Base-by-base conservation (phyloP, 2,329 filamentous ascomycete species). In the Alternaria sp. region DNA sequence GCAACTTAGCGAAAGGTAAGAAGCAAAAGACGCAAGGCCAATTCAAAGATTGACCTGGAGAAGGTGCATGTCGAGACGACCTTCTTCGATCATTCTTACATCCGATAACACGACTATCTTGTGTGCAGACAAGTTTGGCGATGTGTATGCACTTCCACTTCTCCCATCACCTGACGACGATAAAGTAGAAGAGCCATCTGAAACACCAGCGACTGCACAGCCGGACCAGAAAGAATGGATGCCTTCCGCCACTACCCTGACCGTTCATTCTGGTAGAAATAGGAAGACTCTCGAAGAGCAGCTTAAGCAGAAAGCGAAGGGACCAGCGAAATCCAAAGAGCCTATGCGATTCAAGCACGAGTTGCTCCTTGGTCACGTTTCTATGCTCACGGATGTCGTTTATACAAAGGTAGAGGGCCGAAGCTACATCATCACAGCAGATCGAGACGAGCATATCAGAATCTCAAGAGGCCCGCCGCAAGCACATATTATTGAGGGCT, bases 111-210 rank as follows among this genome's bases (percentile, higher is more conserved):
- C 85, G 44, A 91, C 89, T 9, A 92, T 99, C 64, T 80, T 98
- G 59, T 89, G 88, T 63, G 94, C 89, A 54, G 95, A 99, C 83
- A 99, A 99, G 79, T 98, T 98, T 74, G 95, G 95, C 67, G 95
- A 99, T 77, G 94, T 97, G 62, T 98, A 97, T 80, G 87, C 92
- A 11, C 81, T 99, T 8, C 94, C 95, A 14, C 83, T 98, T 3
- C 77, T 93, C 45, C 68, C 72, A 12, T 70, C 75, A 11, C 72
- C 75, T n/a, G 74, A 77, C 36, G 76, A 80, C 44, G 71, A 58
- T 7, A 54, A 36, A 11, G 30, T 12, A 32, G 54, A 73, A 22
- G 54, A 74, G 28, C 67, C 67, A 38, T 65, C 68, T 18, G 70
- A 65, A 28, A 65, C 62, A 6, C 51, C 62, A 52, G 59, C 66